phyloP scores from a whole-genome alignment of 2,329 filamentous ascomycete species.

The Exophiala calicioides region DNA sequence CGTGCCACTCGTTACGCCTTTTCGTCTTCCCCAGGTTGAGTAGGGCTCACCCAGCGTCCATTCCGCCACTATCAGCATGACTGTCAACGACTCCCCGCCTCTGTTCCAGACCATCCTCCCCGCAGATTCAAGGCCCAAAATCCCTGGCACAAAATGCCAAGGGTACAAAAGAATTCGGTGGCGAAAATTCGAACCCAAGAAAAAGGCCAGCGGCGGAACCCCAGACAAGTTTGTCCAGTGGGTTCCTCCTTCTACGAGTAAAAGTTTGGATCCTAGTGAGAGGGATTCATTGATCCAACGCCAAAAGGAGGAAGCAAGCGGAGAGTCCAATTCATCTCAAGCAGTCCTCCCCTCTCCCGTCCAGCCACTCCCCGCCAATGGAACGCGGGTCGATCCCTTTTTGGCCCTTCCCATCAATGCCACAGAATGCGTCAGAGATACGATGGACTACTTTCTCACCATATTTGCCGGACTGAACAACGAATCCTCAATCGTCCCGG shows the following conservation, averaged over 20 bases:
- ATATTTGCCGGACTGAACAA: slow-evolving; percentile 19
- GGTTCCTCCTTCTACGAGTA: slow-evolving; percentile 10
- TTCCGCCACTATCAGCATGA: neutral
- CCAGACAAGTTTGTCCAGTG: slow-evolving; percentile 20
- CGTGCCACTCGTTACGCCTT: no score
- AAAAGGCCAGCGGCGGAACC: neutral
- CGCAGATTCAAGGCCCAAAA: slow-evolving; percentile 1
- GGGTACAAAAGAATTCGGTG: slow-evolving; percentile 23
- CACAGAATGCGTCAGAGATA: slow-evolving; percentile 21
- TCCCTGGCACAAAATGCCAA: slow-evolving; percentile 1
- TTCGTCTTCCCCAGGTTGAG: no score
- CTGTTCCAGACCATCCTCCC: neutral
- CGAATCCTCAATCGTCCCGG: slow-evolving; percentile 1
- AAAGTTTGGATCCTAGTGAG: neutral
- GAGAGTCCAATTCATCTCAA: neutral
- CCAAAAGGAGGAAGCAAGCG: neutral
- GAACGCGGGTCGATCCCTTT: slow-evolving; percentile 25
- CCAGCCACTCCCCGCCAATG: slow-evolving; percentile 24
- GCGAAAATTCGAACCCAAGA: slow-evolving; percentile 20
- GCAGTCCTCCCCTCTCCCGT: slow-evolving; percentile 13
- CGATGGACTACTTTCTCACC: slow-evolving; percentile 26
- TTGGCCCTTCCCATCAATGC: slow-evolving; percentile 23
- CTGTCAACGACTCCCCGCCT: neutral
- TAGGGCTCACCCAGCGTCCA: no score
- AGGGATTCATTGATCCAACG: neutral